Base-by-base conservation (phyloP, 352 stramenopile species). In the Phytopythium kandeliae region DNA sequence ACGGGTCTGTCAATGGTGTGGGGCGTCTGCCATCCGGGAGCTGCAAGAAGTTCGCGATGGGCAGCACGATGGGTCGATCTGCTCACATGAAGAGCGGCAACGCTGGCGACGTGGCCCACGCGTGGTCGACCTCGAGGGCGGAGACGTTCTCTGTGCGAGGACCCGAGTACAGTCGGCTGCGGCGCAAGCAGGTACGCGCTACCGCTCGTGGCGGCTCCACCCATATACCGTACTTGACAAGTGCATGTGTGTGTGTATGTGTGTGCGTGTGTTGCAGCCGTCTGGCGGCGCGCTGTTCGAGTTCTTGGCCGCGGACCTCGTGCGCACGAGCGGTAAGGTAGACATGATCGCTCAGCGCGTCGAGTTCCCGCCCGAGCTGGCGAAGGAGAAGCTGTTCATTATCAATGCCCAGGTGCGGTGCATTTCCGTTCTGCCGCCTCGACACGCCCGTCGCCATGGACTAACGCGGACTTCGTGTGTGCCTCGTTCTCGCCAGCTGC, bases 141-240 rank as follows among this genome's bases (percentile, higher is more conserved):
- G 72, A 89, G 46, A 83, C 74, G 1, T 93, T 93, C 41, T 63
- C 65, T 21, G 66, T 93, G 34, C 80, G 82, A 2, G 85, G 79
- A 46, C 55, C 72, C 7, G 78, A 93, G 21, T 93, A 93, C 72
- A 93, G 90, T 55, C 86, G 85, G 36, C 76, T 70, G 7, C 78
- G 73, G n/a, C 74, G 80, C 60, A 93, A 93, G 68, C 68, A 92
- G 66, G 71, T 85, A 44, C 22, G 56, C n/a, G n/a, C n/a, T n/a
- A n/a, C n/a, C n/a, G n/a, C n/a, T n/a, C n/a, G n/a, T n/a, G n/a
- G n/a, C n/a, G n/a, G n/a, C n/a, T n/a, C n/a, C n/a, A n/a, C n/a
- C n/a, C n/a, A n/a, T n/a, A n/a, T n/a, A n/a, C n/a, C n/a, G n/a
- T n/a, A n/a, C n/a, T n/a, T n/a, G n/a, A n/a, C n/a, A n/a, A n/a